These are phyloP conservation scores for Hymenoscyphus fructigenus DNA, from an alignment of 2,329 filamentous ascomycete species.

Conservation along the genomic window DNA sequence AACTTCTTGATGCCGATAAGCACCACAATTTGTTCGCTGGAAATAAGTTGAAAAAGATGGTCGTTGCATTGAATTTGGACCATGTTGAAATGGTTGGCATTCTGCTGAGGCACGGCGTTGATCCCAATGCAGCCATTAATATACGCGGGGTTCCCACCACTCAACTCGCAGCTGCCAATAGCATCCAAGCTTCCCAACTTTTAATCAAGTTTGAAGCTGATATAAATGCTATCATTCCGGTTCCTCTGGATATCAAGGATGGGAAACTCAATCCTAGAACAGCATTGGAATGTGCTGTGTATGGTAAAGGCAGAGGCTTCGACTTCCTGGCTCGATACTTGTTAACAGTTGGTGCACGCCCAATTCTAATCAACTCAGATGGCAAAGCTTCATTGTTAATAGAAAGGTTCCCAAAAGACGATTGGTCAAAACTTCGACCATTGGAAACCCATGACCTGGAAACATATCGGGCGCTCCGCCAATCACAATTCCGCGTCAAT, in stretches of 20 bases:
- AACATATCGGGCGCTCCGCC: not conserved
- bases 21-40: not conserved
- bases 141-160: not conserved
- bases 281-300: not conserved
- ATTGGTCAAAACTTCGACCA: not conserved
- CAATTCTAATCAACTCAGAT: not conserved
- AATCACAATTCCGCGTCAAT: not conserved
- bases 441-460: not conserved
- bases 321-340: not conserved
- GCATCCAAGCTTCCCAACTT: not conserved
- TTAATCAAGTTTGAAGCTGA: not conserved
- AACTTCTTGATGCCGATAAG: not conserved
- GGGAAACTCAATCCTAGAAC: not conserved
- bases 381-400: too few relatives aligned
- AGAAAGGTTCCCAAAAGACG: not conserved
- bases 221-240: not conserved
- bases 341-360: not conserved
- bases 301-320: not conserved
- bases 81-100: not conserved
- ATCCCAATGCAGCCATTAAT: not conserved
- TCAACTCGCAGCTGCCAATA: not conserved
- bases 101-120: not conserved
- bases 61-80: not conserved
- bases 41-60: not conserved
- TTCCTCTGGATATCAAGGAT: too few relatives aligned